phyloP scores from a whole-genome alignment of 2,329 filamentous ascomycete genomes.

The Aspergillus novoparasiticus region DNA sequence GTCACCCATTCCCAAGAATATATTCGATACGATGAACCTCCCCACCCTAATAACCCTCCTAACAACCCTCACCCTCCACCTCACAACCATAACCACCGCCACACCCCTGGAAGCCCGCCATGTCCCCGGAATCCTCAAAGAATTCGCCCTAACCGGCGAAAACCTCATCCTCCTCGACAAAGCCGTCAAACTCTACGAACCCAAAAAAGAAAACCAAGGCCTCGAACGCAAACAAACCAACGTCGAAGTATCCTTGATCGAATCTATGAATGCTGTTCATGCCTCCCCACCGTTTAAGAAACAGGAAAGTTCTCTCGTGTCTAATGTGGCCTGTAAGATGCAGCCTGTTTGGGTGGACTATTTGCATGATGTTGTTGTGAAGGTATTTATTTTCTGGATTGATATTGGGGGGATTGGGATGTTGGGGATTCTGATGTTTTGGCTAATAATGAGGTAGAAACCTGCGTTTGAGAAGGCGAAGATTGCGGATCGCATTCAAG shows the following conservation, averaged over 20 bases:
- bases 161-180: neutral
- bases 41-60: neutral
- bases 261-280: neutral
- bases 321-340: neutral
- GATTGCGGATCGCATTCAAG: neutral
- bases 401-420: no score
- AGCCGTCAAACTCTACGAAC: neutral
- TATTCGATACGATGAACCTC: neutral
- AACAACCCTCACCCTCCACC: neutral
- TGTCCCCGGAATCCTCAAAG: neutral
- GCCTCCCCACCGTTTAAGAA: neutral
- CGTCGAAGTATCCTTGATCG: neutral
- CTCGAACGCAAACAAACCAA: neutral
- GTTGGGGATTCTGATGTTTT: no score
- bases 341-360: neutral
- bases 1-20: no score
- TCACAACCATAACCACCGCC: neutral
- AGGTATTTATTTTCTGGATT: neutral
- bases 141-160: neutral
- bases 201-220: neutral
- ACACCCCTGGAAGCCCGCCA: neutral
- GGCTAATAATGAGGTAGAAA: neutral
- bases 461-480: neutral
- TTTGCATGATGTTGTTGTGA: neutral
- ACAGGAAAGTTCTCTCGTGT: neutral